Evolutionary conservation across 768 basidiomycete species (phyloP).

Genomic region (Lactarius akahatsu): DNA sequence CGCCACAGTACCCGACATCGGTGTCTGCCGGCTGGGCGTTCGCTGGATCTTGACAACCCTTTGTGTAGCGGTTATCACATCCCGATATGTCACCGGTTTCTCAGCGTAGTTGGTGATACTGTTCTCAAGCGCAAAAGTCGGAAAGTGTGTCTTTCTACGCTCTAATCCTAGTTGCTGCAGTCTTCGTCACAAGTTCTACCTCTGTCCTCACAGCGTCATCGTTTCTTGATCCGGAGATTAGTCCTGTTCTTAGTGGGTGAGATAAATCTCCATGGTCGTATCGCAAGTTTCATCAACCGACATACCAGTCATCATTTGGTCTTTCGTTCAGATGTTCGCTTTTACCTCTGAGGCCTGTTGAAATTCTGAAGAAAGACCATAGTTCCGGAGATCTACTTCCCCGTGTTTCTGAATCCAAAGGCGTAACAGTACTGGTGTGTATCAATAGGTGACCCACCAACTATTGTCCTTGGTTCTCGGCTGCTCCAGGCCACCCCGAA

Average conservation of each 20-base stretch:
- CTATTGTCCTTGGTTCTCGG: neutral
- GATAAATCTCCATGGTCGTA: neutral
- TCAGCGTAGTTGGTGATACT: neutral
- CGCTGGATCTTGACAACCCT: neutral
- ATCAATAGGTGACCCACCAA: neutral
- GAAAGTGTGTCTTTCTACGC: neutral
- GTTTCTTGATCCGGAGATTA: neutral
- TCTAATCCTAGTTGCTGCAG: neutral
- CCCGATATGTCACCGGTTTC: neutral
- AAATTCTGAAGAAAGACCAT: neutral
- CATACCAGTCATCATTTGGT: neutral
- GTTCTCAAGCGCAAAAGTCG: neutral
- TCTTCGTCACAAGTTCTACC: neutral
- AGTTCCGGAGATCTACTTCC: neutral
- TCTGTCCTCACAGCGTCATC: too few species aligned
- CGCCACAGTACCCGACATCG: neutral
- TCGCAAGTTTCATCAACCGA: neutral
- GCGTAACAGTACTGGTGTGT: neutral
- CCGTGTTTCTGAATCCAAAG: neutral
- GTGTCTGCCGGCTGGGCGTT: neutral
- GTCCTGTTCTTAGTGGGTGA: neutral
- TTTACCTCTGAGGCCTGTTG: neutral
- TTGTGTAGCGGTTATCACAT: neutral
- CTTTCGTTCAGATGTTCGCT: neutral
- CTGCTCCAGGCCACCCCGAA: neutral